These are phyloP conservation scores for Dovyalis caffra DNA, from an alignment of 345 rosid genomes.

Conservation along the genomic window DNA sequence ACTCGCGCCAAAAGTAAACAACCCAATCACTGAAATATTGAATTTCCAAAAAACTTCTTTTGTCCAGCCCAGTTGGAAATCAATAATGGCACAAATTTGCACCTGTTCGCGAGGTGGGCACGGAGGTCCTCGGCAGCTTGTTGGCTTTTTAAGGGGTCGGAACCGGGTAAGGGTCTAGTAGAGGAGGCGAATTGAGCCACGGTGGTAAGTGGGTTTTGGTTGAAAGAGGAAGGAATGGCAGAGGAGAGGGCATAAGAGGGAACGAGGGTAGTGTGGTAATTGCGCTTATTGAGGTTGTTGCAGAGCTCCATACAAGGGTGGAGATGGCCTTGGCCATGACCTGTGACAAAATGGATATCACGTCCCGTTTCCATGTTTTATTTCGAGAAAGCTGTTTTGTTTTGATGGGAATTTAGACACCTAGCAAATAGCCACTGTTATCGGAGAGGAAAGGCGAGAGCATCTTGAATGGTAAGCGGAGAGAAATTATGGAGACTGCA, in stretches of 20 bases:
- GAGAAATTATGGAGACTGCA: too few species aligned
- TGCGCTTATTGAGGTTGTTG: constrained; percentile 20
- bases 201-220: constrained; percentile 22
- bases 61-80: constrained; percentile 38
- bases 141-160: neutral
- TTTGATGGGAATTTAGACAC: too few species aligned
- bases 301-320: constrained; percentile 40
- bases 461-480: too few species aligned
- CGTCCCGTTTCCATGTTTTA: too few species aligned
- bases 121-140: constrained; percentile 22
- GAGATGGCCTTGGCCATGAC: constrained; percentile 44
- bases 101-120: constrained; percentile 14
- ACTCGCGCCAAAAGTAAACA: constrained; percentile 37
- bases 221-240: constrained; percentile 31
- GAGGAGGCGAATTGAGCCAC: constrained; percentile 8
- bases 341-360: constrained; percentile 21
- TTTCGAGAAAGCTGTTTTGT: too few species aligned
- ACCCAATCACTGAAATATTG: constrained; percentile 12
- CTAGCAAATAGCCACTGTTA: too few species aligned
- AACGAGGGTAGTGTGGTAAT: constrained; percentile 27
- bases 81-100: constrained; percentile 34
- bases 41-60: constrained; percentile 4
- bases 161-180: constrained; percentile 7
- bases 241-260: constrained; percentile 30
- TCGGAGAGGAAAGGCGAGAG: too few species aligned